These are phyloP conservation scores for Phytophthora agathidicida DNA, from an alignment of 352 stramenopile genomes.

Conservation along the genomic window DNA sequence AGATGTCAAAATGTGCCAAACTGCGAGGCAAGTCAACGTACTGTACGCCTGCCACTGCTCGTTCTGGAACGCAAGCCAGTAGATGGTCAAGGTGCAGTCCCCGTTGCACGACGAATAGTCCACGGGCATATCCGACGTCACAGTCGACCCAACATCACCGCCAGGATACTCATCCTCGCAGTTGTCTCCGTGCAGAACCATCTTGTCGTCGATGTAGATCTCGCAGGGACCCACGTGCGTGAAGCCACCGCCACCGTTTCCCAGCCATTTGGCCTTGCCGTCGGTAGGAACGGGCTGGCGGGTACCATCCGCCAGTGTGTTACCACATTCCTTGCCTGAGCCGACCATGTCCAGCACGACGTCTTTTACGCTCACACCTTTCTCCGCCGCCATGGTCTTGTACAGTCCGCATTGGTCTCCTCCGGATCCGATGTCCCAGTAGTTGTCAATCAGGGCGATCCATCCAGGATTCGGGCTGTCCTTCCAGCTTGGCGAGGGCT, in stretches of 20 bases:
- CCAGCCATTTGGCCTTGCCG: constrained; percentile 30
- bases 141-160: constrained; percentile 14
- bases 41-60: constrained; percentile 47
- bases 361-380: constrained; percentile 28
- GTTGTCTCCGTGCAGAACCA: constrained; percentile 38
- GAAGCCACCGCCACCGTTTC: constrained; percentile 34
- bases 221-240: constrained; percentile 44
- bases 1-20: not conserved
- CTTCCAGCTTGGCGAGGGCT: constrained; percentile 16
- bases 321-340: constrained; percentile 29
- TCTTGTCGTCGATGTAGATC: constrained; percentile 48
- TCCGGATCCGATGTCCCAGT: constrained; percentile 30
- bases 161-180: constrained; percentile 42
- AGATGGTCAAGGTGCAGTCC: constrained; percentile 51
- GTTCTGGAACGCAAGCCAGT: constrained; percentile 53
- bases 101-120: constrained; percentile 47
- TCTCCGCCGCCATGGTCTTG: constrained; percentile 25
- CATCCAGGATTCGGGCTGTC: constrained; percentile 2
- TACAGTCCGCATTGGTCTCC: constrained; percentile 26
- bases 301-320: constrained; percentile 22
- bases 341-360: constrained; percentile 32
- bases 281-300: constrained; percentile 33
- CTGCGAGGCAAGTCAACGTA: constrained; percentile 11
- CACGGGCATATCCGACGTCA: constrained; percentile 33
- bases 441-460: constrained; percentile 24